A percentile compares a stretch with the other conserved stretches of the same genome.
phyloP scores from a whole-genome alignment of 352 stramenopile genomes.

The Phytopythium chamaehyphon region DNA sequence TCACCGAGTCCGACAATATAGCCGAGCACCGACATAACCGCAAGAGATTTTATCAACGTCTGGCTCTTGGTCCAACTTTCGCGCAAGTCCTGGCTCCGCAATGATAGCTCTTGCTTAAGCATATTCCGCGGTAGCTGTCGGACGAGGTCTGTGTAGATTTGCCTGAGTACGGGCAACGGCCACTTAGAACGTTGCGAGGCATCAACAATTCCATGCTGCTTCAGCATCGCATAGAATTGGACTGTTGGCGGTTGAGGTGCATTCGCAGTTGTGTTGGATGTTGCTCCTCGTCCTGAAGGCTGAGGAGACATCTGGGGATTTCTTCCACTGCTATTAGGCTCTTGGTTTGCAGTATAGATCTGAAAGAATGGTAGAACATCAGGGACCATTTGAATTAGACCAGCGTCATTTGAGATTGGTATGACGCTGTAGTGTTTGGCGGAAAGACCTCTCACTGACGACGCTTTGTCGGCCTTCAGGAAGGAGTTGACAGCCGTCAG shows the following conservation, averaged over 20 bases:
- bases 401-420: slow-evolving; percentile 70
- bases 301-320: slow-evolving; percentile 14
- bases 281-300: slow-evolving; percentile 1
- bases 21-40: slow-evolving; percentile 86
- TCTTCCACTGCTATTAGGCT: slow-evolving; percentile 15
- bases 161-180: slow-evolving; percentile 50
- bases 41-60: slow-evolving; percentile 67
- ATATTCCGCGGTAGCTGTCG: slow-evolving; percentile 58
- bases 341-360: slow-evolving; percentile 56
- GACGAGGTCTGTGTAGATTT: slow-evolving; percentile 69
- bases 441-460: slow-evolving; percentile 35
- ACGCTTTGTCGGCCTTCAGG: slow-evolving; percentile 40
- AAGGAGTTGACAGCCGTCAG: slow-evolving; percentile 71
- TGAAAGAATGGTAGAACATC: slow-evolving; percentile 80
- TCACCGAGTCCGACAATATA: slow-evolving; percentile 90
- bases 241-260: slow-evolving; percentile 49
- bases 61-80: slow-evolving; percentile 57
- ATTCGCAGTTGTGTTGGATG: neutral
- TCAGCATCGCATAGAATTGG: slow-evolving; percentile 81
- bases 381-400: slow-evolving; percentile 86
- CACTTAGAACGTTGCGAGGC: slow-evolving; percentile 63
- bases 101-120: slow-evolving; percentile 56
- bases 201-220: slow-evolving; percentile 70
- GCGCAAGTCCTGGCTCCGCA: slow-evolving; percentile 47
- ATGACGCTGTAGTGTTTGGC: slow-evolving; percentile 77